A percentile compares a stretch with the other conserved stretches of the same genome.
Evolutionary conservation across 345 rosid species (phyloP).

Genomic region (Sonneratia alba): DNA sequence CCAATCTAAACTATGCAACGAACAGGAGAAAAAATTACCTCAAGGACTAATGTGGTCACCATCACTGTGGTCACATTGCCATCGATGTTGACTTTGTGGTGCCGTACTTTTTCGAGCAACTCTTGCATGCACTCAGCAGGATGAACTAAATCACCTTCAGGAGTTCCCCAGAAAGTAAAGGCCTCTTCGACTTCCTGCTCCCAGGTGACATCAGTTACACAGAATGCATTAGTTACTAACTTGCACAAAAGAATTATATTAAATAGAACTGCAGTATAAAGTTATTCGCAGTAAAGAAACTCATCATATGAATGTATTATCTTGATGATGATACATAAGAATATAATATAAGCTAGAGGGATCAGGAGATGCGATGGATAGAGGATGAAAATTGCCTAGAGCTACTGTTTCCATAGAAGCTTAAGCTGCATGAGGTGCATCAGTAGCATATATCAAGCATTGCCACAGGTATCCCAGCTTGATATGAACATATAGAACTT

Average conservation of each 20-base stretch:
- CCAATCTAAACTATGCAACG: background rate
- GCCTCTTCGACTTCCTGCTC: conserved; percentile 82
- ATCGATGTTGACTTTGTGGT: conserved; percentile 74
- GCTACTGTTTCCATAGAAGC: background rate
- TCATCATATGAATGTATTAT: background rate
- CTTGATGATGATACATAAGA: background rate
- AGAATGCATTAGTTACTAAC: background rate
- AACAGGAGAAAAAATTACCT: conserved; percentile 40
- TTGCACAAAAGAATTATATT: background rate
- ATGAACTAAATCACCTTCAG: conserved; percentile 73
- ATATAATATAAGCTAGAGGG: background rate
- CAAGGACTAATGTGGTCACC: conserved; percentile 96
- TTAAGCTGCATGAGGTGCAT: background rate
- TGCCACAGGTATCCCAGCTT: background rate
- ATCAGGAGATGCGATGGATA: background rate
- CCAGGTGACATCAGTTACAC: background rate
- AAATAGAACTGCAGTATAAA: background rate
- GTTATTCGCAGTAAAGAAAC: background rate
- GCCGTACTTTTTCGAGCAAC: conserved; percentile 86
- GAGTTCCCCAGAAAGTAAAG: conserved; percentile 88
- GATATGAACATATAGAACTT: background rate
- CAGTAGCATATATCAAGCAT: background rate
- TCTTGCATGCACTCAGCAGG: conserved; percentile 98
- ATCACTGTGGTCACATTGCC: conserved; percentile 90
- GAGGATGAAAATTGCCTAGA: background rate